A percentile compares a stretch with the other conserved stretches of the same genome.
Evolutionary conservation across 768 basidiomycete species (phyloP).

Genomic region (Russula olivacea): DNA sequence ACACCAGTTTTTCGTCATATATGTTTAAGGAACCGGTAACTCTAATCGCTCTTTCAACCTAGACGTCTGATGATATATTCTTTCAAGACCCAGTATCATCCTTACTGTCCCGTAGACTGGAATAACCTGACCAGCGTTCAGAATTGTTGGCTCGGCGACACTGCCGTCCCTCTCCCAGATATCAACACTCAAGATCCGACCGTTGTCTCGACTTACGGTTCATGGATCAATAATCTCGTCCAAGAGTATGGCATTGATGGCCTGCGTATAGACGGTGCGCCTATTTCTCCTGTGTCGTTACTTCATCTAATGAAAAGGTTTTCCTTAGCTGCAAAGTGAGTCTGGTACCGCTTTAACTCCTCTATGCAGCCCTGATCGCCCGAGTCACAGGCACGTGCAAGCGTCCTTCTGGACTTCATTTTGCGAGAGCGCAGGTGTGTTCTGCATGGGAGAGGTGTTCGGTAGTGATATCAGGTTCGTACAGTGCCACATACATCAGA

Average conservation of each 20-base stretch:
- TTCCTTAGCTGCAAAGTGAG: conserved; percentile 33
- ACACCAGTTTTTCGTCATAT: conserved; percentile 58
- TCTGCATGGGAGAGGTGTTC: conserved; percentile 82
- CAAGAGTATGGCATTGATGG: conserved; percentile 73
- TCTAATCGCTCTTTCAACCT: conserved; percentile 9
- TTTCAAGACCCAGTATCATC: conserved; percentile 61
- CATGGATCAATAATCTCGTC: conserved; percentile 67
- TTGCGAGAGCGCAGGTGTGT: conserved; percentile 68
- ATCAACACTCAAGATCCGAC: conserved; percentile 65
- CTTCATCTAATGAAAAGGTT: conserved; percentile 5
- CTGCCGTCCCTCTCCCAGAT: conserved; percentile 67
- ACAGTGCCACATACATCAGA: background rate
- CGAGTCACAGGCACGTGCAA: conserved; percentile 50
- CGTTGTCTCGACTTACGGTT: conserved; percentile 56
- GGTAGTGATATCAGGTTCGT: conserved; percentile 46
- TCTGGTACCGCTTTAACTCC: conserved; percentile 9
- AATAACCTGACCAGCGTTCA: conserved; percentile 64
- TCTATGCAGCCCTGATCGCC: conserved; percentile 5
- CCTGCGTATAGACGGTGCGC: conserved; percentile 71
- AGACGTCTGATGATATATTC: conserved; percentile 3
- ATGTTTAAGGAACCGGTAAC: conserved; percentile 60
- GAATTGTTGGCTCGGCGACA: conserved; percentile 80
- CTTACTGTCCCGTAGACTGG: conserved; percentile 72
- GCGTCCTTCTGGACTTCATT: conserved; percentile 74
- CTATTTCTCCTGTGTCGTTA: background rate